A percentile compares a stretch with the other conserved stretches of the same genome.
These are phyloP conservation scores for Grosmannia huntii DNA, from an alignment of 2,329 filamentous ascomycete species.

Conservation along the genomic window DNA sequence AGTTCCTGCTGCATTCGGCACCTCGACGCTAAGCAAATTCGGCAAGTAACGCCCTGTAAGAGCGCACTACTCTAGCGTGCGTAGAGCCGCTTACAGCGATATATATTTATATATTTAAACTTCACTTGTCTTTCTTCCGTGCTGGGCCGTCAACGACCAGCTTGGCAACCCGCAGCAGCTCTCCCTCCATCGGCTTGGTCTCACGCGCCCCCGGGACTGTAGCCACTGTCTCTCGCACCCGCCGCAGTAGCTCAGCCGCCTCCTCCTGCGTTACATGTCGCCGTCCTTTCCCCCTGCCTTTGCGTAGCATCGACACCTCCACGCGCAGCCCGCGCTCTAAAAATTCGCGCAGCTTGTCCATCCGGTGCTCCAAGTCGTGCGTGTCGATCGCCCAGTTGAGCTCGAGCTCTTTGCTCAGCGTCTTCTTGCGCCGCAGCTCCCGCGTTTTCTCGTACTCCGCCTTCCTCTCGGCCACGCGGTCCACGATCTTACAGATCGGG, in stretches of 20 bases:
- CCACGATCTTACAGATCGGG: constrained; percentile 60
- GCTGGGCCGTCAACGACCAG: constrained; percentile 26
- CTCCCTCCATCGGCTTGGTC: constrained; percentile 28
- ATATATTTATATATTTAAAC: not conserved
- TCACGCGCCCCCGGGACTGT: constrained; percentile 26
- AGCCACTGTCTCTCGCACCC: constrained; percentile 21
- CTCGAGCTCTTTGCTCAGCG: constrained; percentile 63
- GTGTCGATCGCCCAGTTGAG: constrained; percentile 75
- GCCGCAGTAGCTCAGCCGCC: constrained; percentile 40
- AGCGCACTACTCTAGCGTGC: not conserved
- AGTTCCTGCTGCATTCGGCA: not conserved
- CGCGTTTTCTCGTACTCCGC: constrained; percentile 29
- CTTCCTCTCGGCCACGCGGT: constrained; percentile 38
- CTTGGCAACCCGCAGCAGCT: constrained; percentile 23
- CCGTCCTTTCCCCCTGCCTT: constrained; percentile 49
- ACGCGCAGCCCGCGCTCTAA: constrained; percentile 63
- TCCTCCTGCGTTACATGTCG: constrained; percentile 48
- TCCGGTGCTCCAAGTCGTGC: constrained; percentile 61
- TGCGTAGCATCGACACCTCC: constrained; percentile 54
- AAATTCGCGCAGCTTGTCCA: constrained; percentile 56
- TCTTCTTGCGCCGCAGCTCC: constrained; percentile 23
- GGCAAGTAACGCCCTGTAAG: not conserved
- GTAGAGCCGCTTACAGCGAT: not conserved
- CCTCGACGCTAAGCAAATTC: not conserved
- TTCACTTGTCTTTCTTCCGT: not conserved